Base-by-base conservation (phyloP, 345 rosid genomes). In the Iberis pinnata region DNA sequence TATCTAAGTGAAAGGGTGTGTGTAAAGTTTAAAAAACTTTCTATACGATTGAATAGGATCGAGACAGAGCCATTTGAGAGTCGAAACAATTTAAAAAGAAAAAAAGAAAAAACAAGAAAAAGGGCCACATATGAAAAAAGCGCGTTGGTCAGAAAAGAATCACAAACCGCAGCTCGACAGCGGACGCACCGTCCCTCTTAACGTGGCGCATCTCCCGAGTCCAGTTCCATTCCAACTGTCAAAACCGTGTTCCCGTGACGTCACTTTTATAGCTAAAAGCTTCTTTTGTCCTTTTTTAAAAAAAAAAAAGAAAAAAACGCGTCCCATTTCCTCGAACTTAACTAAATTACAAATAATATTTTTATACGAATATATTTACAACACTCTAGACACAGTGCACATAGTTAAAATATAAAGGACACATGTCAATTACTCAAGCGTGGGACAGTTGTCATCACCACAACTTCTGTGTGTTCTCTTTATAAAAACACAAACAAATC, bases 141-240 rank as follows among this genome's bases (percentile, higher is more conserved):
- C 69, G 69, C 39, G 69, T 64, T 38, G 55, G 35, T 3, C 33
- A 26, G 26, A 52, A 7, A 8, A 8, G 25, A 36, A 27, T n/a
- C n/a, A 6, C 46, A 49, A 49, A 49, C 57, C 57, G 69, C 49
- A 63, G 69, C 52, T 56, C 3, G 63, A 64, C 51, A 56, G 58
- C 69, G 57, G 49, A 56, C 45, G 57, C 56, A 33, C 63, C 51
- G 32, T 2, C 63, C 45, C 1, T 10, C 13, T 31, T 13, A 24
- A 49, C 69, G 69, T 64, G 69, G 69, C 69, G 42, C 50, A 5
- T 29, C 51, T 64, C 37, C 25, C 69, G 39, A 41, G 8, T 50
- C 63, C 31, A 17, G 45, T 51, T 51, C 40, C 29, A 1, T 2
- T 17, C 60, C 51, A 56, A 64, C 24, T 56, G 69, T 41, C 58